phyloP scores from a whole-genome alignment of 2,329 filamentous ascomycete species.

The Hypoxylon sp. region DNA sequence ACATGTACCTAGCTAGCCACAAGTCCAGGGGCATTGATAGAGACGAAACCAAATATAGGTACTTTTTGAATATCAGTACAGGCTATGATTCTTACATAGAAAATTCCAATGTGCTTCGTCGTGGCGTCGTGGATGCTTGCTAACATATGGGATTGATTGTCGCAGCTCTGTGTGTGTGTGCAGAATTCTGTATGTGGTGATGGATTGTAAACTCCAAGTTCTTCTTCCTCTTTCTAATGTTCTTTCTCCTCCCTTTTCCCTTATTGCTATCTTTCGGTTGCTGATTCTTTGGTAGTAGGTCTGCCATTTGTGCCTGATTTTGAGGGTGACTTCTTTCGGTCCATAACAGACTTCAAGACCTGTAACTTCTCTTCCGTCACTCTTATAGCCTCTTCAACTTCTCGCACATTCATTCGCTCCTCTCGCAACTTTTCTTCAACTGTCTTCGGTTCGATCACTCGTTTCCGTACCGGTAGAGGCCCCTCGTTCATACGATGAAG shows the following conservation, averaged over 20 bases:
- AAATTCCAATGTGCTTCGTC: constrained; percentile 41
- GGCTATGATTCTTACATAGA: constrained; percentile 43
- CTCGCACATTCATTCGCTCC: constrained; percentile 77
- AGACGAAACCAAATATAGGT: constrained; percentile 27
- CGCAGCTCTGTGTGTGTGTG: constrained; percentile 32
- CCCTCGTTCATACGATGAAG: constrained; percentile 71
- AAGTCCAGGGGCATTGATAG: constrained; percentile 13
- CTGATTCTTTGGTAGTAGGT: constrained; percentile 42
- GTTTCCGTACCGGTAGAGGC: constrained; percentile 61
- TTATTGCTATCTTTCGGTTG: constrained; percentile 38
- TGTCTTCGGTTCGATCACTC: constrained; percentile 67
- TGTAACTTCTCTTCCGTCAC: constrained; percentile 89
- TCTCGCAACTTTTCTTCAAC: constrained; percentile 72
- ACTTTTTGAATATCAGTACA: constrained; percentile 39
- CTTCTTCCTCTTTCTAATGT: constrained; percentile 8
- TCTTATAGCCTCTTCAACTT: constrained; percentile 84
- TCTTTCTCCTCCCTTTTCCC: constrained; percentile 8
- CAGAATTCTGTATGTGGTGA: not conserved
- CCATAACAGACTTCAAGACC: constrained; percentile 81
- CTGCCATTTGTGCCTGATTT: constrained; percentile 36
- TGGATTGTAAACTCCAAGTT: constrained; percentile 16
- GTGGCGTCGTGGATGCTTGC: constrained; percentile 39
- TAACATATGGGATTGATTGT: constrained; percentile 39
- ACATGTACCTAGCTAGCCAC: constrained; percentile 8
- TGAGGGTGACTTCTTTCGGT: constrained; percentile 64